Base-by-base conservation (phyloP, 306 rosid species). In the Albizia julibrissin region DNA sequence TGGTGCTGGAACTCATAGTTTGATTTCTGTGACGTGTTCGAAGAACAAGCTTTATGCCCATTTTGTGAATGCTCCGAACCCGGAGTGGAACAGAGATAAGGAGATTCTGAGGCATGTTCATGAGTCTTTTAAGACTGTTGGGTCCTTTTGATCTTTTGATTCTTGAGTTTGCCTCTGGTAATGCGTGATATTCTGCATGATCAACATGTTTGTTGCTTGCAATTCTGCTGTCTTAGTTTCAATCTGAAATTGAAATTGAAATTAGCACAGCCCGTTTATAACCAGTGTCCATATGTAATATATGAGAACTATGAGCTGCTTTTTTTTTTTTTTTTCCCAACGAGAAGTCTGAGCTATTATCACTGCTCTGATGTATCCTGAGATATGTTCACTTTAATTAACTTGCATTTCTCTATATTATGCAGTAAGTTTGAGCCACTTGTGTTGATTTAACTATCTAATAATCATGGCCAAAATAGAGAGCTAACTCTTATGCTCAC, bases 21-120 rank as follows among this genome's bases (percentile, higher is more conserved):
- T 95, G 88, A 95, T 93, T 77, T 90, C 95, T 0, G 95, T 95
- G 29, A 95, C 97, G 4, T 95, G 97, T 87, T 90, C 95, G 1
- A 89, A 86, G 24, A 93, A 95, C 81, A 95, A 95, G 89, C 94
- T 93, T 12, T 93, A 93, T 80, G 98, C 97, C 4, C 99, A 93
- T 86, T 93, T 93, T 67, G 97, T 95, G 24, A 95, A 95, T 86
- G 97, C 98, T 15, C 97, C 97, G 0, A 79, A 86, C 18, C 91
- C 95, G 0, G 98, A 95, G 81, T 93, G 99, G 98, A 91, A 88
- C 56, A 91, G 82, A 42, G 98, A 90, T 77, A 82, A 80, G 79
- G 98, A 93, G 31, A 42, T 91, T 79, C 76, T 95, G 78, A 88
- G 61, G 86, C 99, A 95, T 85, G 91, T 91, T 79, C 99, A 95